A percentile compares a stretch with the other conserved stretches of the same genome.
phyloP scores from a whole-genome alignment of 225 moss, liverwort and hornwort genomes.

The Anthoceros angustus region DNA sequence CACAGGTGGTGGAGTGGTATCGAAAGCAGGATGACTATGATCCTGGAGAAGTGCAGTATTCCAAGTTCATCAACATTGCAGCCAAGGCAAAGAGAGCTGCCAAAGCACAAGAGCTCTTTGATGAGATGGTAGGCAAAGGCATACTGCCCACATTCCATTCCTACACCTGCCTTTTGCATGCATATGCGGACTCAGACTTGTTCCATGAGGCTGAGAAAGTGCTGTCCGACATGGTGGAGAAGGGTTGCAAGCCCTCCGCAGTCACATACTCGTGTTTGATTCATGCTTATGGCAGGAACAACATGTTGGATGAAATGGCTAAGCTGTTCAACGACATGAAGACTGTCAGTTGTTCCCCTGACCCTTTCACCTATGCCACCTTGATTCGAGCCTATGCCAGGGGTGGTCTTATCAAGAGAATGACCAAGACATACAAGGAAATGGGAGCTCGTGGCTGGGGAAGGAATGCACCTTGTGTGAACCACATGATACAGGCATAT shows the following conservation, averaged over 20 bases:
- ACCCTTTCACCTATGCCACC: constrained; percentile 54
- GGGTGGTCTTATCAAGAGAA: constrained; percentile 57
- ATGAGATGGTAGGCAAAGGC: constrained; percentile 55
- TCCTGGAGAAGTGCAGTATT: constrained; percentile 52
- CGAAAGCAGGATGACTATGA: constrained; percentile 55
- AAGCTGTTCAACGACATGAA: constrained; percentile 74
- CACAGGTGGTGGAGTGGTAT: constrained; percentile 77
- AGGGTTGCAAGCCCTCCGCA: constrained; percentile 55
- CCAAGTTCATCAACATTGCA: constrained; percentile 61
- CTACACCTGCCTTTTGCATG: constrained; percentile 69
- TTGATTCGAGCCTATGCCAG: constrained; percentile 62
- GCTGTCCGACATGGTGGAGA: constrained; percentile 46
- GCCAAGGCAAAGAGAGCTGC: constrained; percentile 44
- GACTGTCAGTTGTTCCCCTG: constrained; percentile 44
- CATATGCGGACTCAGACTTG: constrained; percentile 64
- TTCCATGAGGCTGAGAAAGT: constrained; percentile 62
- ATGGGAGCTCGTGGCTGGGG: constrained; percentile 40
- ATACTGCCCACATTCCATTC: constrained; percentile 46
- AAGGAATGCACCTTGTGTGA: constrained; percentile 50
- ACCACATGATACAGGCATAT: constrained; percentile 57
- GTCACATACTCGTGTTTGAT: constrained; percentile 80
- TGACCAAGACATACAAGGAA: constrained; percentile 57
- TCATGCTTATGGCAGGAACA: constrained; percentile 69
- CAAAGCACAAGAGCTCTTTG: constrained; percentile 59
- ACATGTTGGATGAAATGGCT: constrained; percentile 62